Conservation (phyloP, 805 yeast genomes). For the Pichia gijzeniarum region DNA sequence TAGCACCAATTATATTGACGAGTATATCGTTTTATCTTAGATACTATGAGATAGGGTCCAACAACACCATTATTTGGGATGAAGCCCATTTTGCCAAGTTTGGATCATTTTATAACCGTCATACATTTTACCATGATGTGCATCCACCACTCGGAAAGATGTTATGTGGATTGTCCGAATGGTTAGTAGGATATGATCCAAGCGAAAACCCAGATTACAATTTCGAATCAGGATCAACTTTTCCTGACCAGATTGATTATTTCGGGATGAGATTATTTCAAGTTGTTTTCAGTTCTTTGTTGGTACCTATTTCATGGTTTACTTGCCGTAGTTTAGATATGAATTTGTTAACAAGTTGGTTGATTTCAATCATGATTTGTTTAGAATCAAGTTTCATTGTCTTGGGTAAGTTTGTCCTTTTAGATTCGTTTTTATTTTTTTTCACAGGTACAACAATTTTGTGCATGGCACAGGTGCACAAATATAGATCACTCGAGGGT, state of each 20-base stretch:
- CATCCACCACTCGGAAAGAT: conserved; percentile 97
- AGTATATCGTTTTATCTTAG: conserved; percentile 47
- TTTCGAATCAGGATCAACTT: conserved; percentile 59
- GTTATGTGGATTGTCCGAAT: conserved; percentile 84
- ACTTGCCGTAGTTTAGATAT: conserved; percentile 57
- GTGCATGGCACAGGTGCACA: conserved; percentile 51
- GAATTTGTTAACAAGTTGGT: conserved; percentile 45
- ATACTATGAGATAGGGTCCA: conserved; percentile 49
- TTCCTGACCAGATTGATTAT: conserved; percentile 57
- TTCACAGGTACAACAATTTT: conserved; percentile 68
- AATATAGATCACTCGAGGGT: conserved; percentile 34
- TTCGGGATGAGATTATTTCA: conserved; percentile 67
- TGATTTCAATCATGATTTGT: conserved; percentile 55
- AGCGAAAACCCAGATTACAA: conserved; percentile 49
- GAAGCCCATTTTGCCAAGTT: conserved; percentile 94
- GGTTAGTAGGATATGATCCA: conserved; percentile 33
- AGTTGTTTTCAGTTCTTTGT: conserved; percentile 56
- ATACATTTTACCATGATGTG: conserved; percentile 90
- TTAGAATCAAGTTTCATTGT: conserved; percentile 66
- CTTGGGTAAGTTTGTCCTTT: conserved; percentile 64
- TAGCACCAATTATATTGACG: conserved; percentile 41
- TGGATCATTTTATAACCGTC: conserved; percentile 82
- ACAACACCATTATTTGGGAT: conserved; percentile 73
- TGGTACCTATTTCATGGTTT: conserved; percentile 66
- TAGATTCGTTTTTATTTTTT: conserved; percentile 71